Percentiles rank a stretch among this genome's conserved stretches.
Conservation (phyloP, 768 basidiomycete genomes). For the Stropharia rugosoannulata region DNA sequence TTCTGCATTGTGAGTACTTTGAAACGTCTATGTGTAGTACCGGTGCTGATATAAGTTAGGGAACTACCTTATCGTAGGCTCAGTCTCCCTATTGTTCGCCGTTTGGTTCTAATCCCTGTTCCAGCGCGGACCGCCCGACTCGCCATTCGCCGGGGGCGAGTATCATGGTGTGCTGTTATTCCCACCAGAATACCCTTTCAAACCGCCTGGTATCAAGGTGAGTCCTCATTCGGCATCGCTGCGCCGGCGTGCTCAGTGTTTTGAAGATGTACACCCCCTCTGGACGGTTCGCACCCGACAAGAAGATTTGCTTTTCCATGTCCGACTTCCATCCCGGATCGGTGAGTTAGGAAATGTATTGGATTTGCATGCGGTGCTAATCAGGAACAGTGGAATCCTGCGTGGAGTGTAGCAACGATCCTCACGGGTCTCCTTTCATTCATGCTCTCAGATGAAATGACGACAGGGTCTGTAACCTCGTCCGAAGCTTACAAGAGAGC, state of each 20-base stretch:
- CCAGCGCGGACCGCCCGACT: constrained; percentile 92
- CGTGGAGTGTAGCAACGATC: constrained; percentile 94
- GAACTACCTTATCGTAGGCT: constrained; percentile 94
- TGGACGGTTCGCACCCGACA: constrained; percentile 87
- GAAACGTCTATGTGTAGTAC: not conserved
- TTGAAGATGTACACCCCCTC: constrained; percentile 87
- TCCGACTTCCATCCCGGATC: constrained; percentile 92
- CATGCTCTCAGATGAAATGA: constrained; percentile 96
- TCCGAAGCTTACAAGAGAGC: constrained; percentile 74
- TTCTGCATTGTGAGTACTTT: constrained; percentile 77
- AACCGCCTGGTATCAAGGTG: constrained; percentile 96
- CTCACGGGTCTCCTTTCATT: constrained; percentile 92
- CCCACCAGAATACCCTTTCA: constrained; percentile 94
- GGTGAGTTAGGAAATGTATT: constrained; percentile 41
- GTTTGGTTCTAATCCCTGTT: constrained; percentile 13
- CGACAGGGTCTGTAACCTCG: constrained; percentile 87
- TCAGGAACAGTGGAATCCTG: constrained; percentile 79
- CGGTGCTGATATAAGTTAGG: constrained; percentile 44
- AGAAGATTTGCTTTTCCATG: constrained; percentile 98
- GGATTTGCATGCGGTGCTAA: constrained; percentile 4
- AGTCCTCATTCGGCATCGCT: constrained; percentile 10
- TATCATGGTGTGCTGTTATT: constrained; percentile 93
- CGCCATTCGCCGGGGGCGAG: constrained; percentile 88
- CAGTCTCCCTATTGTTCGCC: constrained; percentile 4
- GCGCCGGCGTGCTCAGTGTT: not conserved